Evolutionary conservation across 305 asterid genomes (phyloP), one percentile per base, ranked within the genome.

Genomic region (Fraxinus baroniana): DNA sequence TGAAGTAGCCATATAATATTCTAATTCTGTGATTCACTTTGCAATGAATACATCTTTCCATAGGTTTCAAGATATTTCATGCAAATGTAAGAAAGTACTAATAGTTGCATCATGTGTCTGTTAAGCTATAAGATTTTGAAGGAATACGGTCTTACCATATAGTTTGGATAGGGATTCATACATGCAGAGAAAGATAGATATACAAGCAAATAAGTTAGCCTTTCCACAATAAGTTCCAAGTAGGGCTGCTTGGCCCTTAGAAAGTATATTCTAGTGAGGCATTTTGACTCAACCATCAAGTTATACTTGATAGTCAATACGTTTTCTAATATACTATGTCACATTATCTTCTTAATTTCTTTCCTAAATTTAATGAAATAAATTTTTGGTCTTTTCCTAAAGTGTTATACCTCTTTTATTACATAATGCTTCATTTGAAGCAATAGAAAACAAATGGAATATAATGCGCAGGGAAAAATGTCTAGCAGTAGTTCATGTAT

Each of bases 271-370:
- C 20, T 36, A 18, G 26, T 72, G 49, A 78, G 74, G 17, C 60
- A 78, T 68, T 66, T 39, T 18, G 24, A 77, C 39, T 44, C 12
- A 9, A 70, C 75, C 80, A 64, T 46, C 79, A 46, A 64, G 75
- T 55, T n/a, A 73, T 60, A 71, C 74, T 44, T 49, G 49, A 41
- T 9, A 24, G 41, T 80, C 32, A 49, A 37, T 26, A 37, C 41
- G 57, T 78, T 70, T 32, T 79, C 55, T 84, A 55, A 18, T 72
- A 17, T 68, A 68, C 18, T 17, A 79, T 35, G 74, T 44, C n/a
- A 64, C 35, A 9, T 13, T 28, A 9, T 32, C 73, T 28, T 33
- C 73, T 28, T 33, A 15, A 64, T 15, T 49, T 72, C 20, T 78
- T 30, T 20, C 52, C 39, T 32, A 36, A 10, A 1, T 37, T 10